phyloP scores from a whole-genome alignment of 306 rosid genomes.

The Pueraria montana region DNA sequence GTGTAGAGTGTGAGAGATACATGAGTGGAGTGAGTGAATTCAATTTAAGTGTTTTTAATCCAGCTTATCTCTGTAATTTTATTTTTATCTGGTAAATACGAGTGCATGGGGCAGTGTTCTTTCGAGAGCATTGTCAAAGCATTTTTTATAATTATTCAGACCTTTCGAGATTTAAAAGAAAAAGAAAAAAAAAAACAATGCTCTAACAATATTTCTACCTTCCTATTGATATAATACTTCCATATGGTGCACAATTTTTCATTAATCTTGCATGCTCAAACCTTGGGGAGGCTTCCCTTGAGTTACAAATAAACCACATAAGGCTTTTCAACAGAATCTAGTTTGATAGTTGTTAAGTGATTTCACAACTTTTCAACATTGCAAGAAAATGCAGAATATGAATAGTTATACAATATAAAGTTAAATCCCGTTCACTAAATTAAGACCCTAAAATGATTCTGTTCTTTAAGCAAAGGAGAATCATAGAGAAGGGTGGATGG shows the following conservation, averaged over 20 bases:
- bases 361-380: not conserved
- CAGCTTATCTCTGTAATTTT: not conserved
- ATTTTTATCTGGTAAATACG: not conserved
- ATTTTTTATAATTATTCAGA: not conserved
- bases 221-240: not conserved
- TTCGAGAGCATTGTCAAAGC: not conserved
- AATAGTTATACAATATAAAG: not conserved
- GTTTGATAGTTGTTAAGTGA: not conserved
- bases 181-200: not conserved
- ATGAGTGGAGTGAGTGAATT: not conserved
- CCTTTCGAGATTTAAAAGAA: not conserved
- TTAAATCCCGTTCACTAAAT: no score
- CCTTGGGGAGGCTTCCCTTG: not conserved
- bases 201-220: not conserved
- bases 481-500: no score
- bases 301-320: not conserved
- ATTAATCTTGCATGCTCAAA: constrained; percentile 9
- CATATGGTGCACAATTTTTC: not conserved
- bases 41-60: not conserved
- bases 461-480: no score
- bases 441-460: no score
- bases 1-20: not conserved
- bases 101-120: not conserved
- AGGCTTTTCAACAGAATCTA: not conserved
- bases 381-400: not conserved